Evolutionary conservation across 805 yeast species (phyloP), one percentile per base, ranked within the genome.

Genomic region (Metschnikowia arizonensis): DNA sequence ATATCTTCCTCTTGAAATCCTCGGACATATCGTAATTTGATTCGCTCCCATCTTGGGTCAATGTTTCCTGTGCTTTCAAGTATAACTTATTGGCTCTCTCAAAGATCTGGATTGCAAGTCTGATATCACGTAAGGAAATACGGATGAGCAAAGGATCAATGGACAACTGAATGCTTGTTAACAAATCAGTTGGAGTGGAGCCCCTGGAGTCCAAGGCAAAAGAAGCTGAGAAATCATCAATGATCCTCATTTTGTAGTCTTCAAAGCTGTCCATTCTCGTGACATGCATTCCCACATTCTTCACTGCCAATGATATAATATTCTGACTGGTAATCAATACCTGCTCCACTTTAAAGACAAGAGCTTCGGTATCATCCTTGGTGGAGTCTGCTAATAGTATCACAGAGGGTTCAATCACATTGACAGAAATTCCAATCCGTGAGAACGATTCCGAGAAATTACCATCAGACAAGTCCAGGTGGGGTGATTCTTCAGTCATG

Each of bases 181-280:
- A 59, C 40, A 77, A 72, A 17, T 77, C 77, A 0, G 78, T 76
- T 0, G 73, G 59, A 1, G 82, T 76, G 0, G 95, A 80, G 4
- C 83, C 83, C 36, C 88, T 71, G 7, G 78, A 73, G 58, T 91
- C 97, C 45, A 85, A 66, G 0, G 88, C 78, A 45, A 86, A 73
- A 1, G 89, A 80, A 2, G 88, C 67, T 1, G 95, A 85, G 63
- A 91, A 93, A 55, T 93, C 97, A 62, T 93, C 97, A 48, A 93
- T 73, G 24, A 93, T 76, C 44, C 97, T 70, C 41, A 89, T 69
- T 43, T 83, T 73, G 44, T 74, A 74, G 9, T 76, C 74, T n/a
- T 82, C 83, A 42, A 73, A 74, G 4, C 77, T 60, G 52, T 83
- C 76, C 95, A 93, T 89, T 19, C 72, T 74, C 38, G 89, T 79